Evolutionary conservation across 208 protist species (phyloP), one percentile per base, ranked within the genome.

Genomic region (Trichomonas gallinae): DNA sequence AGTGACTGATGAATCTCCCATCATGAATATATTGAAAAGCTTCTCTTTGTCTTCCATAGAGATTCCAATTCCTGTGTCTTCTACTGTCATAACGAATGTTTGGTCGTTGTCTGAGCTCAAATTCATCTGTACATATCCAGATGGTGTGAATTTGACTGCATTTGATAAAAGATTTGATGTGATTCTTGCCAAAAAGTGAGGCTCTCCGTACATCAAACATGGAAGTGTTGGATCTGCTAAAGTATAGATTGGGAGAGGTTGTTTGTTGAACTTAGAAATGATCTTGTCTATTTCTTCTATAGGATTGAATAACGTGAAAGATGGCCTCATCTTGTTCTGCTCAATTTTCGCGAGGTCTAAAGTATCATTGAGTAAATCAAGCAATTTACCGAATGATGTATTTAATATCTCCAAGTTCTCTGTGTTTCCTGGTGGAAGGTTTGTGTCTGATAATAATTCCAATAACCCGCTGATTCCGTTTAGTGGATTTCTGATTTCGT

Each of bases 131-230:
- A 96, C 82, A 44, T 34, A 34, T 51, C 63, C 96, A 87, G 96
- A 63, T 10, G 72, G 44, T 17, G 97, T 97, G 96, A 97, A 98
- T 81, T 98, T 98, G 36, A 97, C 48, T 0, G 97, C 96, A 85
- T 98, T 98, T 21, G 83, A 89, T 17, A 97, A 40, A 0, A 98
- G 49, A 96, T 98, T 98, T 26, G 96, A 38, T 10, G 97, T n/a
- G 0, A 98, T 97, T 46, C 97, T 97, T 21, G 96, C 34, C 38
- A 97, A 87, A 15, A 87, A 87, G 34, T 87, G 81, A 8, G 34
- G 81, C 13, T 87, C 81, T 13, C 11, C 81, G 4, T 2, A 44
- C 13, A 87, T 0, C 13, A 34, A 44, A 44, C 36, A 4, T 44
- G 81, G 81, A 26, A 87, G 2, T 44, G 10, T 36, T 44, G 81